Evolutionary conservation across 257 asterid genomes (phyloP).

Genomic region (Ligustrum vulgare): DNA sequence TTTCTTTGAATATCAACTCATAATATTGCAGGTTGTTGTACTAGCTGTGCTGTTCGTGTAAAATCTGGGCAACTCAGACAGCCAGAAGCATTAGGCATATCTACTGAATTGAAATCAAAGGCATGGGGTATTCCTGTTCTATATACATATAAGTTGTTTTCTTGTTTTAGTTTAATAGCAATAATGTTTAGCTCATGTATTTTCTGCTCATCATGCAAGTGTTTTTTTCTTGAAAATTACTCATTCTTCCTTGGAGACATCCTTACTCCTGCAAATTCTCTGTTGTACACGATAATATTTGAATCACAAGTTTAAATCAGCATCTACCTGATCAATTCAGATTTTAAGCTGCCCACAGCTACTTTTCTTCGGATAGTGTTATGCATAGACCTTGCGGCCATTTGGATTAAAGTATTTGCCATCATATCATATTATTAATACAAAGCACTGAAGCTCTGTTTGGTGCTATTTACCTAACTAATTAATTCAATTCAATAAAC

Average conservation of each 20-base stretch:
- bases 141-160: not conserved
- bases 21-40: conserved; percentile 76
- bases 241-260: not conserved
- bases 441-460: not conserved
- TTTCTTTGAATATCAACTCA: conserved; percentile 4
- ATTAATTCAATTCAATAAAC: not conserved
- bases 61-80: conserved; percentile 91
- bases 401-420: not conserved
- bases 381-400: not conserved
- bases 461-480: not conserved
- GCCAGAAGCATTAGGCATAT: conserved; percentile 95
- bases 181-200: not conserved
- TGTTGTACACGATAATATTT: not conserved
- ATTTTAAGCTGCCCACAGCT: too few species aligned
- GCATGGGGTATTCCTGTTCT: conserved; percentile 26
- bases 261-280: not conserved
- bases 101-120: conserved; percentile 80
- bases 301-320: not conserved
- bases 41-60: conserved; percentile 96
- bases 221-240: not conserved
- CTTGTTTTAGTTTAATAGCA: not conserved
- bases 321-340: not conserved
- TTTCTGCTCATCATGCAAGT: not conserved
- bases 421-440: too few species aligned
- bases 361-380: not conserved